These are phyloP conservation scores for Beta macrorhiza DNA, from an alignment of 179 eudicot species.

Conservation along the genomic window DNA sequence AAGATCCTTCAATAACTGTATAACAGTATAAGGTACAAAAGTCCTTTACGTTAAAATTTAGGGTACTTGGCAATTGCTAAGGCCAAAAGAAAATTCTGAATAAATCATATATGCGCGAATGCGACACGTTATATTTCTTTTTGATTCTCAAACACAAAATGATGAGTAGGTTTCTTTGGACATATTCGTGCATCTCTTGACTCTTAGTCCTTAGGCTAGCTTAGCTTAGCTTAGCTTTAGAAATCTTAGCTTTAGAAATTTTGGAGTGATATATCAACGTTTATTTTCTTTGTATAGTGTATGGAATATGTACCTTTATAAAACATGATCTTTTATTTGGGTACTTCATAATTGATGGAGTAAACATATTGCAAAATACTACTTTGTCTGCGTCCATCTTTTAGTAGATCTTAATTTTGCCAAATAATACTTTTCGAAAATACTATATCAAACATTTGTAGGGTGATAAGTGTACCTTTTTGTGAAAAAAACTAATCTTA, in stretches of 20 bases:
- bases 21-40: not conserved
- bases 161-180: not conserved
- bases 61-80: constrained; percentile 1
- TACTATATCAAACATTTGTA: too few relatives aligned
- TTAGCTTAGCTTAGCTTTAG: constrained; percentile 2
- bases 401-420: too few relatives aligned
- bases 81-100: not conserved
- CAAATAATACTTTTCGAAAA: too few relatives aligned
- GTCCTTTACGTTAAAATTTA: not conserved
- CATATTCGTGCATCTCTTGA: not conserved
- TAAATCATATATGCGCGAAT: not conserved
- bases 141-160: not conserved
- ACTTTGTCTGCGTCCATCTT: too few relatives aligned
- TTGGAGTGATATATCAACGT: not conserved
- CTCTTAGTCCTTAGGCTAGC: not conserved
- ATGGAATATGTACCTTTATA: not conserved
- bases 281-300: not conserved
- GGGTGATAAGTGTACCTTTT: too few relatives aligned
- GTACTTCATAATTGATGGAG: too few relatives aligned
- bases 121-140: not conserved
- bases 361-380: too few relatives aligned
- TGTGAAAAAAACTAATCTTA: too few relatives aligned
- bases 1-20: too few relatives aligned
- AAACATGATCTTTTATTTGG: not conserved
- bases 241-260: not conserved